A percentile compares a stretch with the other conserved stretches of the same genome.
These are phyloP conservation scores for Blastocystis sp. DNA, from an alignment of 352 stramenopile species.

Conservation along the genomic window DNA sequence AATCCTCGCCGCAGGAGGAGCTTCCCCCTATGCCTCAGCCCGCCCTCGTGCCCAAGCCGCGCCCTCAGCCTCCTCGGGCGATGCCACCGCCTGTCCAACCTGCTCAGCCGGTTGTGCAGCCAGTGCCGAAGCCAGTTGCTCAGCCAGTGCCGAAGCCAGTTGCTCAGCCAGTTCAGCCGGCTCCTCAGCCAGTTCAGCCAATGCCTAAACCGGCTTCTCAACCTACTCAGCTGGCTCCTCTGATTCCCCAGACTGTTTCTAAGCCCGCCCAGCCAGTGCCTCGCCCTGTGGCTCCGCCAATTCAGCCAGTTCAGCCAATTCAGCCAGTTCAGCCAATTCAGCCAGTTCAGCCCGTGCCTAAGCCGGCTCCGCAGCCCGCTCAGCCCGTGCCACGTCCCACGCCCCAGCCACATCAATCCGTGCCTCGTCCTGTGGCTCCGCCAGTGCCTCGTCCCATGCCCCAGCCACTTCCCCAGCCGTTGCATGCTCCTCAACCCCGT, in stretches of 20 bases:
- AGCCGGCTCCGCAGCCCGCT: background rate
- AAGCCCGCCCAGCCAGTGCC: background rate
- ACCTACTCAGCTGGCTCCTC: too few species aligned
- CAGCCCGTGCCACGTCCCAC: background rate
- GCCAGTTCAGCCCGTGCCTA: background rate
- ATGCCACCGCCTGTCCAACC: background rate
- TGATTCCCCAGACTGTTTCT: background rate
- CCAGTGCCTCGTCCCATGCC: background rate
- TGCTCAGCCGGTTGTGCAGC: background rate
- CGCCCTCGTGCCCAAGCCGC: background rate
- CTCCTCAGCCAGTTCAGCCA: background rate
- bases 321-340: too few species aligned
- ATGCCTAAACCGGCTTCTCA: too few species aligned
- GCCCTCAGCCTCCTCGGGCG: background rate
- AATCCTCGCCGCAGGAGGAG: background rate
- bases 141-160: background rate
- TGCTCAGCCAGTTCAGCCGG: background rate
- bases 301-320: too few species aligned
- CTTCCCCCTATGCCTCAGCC: background rate
- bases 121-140: background rate
- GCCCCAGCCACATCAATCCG: background rate
- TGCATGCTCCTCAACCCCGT: background rate
- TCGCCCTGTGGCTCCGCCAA: background rate
- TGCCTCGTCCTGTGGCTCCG: background rate
- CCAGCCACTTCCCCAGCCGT: background rate